Evolutionary conservation across 2,329 filamentous ascomycete species (phyloP), one percentile per base, ranked within the genome.

Genomic region (Sporothrix humicola): DNA sequence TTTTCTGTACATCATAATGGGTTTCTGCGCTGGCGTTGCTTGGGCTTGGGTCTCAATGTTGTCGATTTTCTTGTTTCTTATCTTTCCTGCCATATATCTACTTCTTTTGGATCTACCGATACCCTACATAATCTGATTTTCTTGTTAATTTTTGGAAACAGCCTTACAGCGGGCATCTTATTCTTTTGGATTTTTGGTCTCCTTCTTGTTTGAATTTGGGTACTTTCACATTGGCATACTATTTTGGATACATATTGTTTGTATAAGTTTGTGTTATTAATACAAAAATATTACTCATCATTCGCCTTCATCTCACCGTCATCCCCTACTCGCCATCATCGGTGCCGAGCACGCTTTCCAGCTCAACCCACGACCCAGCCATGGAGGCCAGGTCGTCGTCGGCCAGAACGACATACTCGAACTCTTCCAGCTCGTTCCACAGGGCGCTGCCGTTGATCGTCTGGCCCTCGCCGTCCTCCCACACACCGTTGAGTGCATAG

Each of bases 381-480:
- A 73, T 42, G 23, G 73, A 74, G 13, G 58, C 44, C 50, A 74
- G 20, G 13, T 74, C 73, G 15, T 74, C 73, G 46, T 74, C 71
- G 4, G 59, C 50, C 15, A 74, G 44, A 12, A 74, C 48, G 6
- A 72, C 71, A 48, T 73, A 74, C 69, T 73, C 71, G 4, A 72
- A 50, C 20, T 59, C 50, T 8, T 71, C 44, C 13, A 71, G 42
- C 12, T 50, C 69, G n/a, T 20, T 70, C 44, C 31, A 61, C 10
- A 61, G 56, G 5, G 15, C 42, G 20, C 56, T 37, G 20, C 56
- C 54, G 15, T 71, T 44, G 8, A 71, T 61, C 9, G 42, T 20
- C 37, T 71, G 56, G 69, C 69, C 54, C 42, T 61, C 69, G 31
- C 37, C 56, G 42, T 71, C 54, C 52, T 61, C 44, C 42, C 71